These are phyloP conservation scores for Picea glauca DNA, from an alignment of 75 land plant genomes.

Conservation along the genomic window DNA sequence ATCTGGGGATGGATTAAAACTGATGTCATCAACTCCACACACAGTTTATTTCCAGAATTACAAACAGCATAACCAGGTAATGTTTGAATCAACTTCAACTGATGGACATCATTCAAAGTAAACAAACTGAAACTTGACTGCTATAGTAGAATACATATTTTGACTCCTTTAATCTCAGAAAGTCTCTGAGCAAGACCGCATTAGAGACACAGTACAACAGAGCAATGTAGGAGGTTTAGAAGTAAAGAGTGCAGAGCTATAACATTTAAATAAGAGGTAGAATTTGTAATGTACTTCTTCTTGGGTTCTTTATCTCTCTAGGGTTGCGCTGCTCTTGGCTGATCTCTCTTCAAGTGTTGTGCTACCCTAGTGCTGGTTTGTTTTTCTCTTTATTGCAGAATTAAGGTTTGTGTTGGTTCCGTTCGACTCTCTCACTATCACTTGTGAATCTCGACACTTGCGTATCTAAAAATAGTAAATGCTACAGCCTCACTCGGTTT, in stretches of 20 bases:
- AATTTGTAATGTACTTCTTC: background rate
- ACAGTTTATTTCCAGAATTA: no score
- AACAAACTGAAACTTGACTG: background rate
- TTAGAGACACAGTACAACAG: background rate
- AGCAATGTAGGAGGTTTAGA: background rate
- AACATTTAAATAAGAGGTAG: background rate
- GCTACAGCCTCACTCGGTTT: no score
- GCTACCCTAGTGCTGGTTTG: no score
- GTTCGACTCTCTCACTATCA: no score
- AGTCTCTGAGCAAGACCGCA: background rate
- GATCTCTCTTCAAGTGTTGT: no score
- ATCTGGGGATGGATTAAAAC: no score
- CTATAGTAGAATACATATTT: background rate
- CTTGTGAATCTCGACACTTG: no score
- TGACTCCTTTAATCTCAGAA: background rate
- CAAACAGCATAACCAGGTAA: background rate
- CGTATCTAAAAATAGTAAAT: no score
- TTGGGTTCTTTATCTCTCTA: background rate
- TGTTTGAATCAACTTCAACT: background rate
- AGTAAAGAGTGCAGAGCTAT: background rate
- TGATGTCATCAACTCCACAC: background rate
- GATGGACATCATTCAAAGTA: background rate
- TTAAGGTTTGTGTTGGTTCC: background rate
- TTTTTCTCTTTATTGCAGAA: background rate
- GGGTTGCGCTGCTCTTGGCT: background rate